Base-by-base conservation (phyloP, 495 filamentous ascomycete genomes). In the Neurospora sp. region DNA sequence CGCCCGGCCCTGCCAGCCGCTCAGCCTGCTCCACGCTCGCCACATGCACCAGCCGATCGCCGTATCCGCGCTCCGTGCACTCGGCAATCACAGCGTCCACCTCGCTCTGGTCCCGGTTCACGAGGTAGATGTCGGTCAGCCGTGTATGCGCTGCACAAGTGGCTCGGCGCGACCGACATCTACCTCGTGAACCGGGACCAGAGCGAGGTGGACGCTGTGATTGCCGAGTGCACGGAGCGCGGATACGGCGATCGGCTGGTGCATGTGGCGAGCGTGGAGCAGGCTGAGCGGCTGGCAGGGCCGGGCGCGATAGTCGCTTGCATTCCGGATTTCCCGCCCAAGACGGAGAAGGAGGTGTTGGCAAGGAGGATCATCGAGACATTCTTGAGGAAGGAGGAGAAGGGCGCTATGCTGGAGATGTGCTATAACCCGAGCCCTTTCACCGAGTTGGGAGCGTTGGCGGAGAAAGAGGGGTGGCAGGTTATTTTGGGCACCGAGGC, bases 351-450 rank as follows among this genome's bases (percentile, higher is more conserved):
- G 66, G 91, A 94, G 84, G 83, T 85, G 66, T 75, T 79, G 38
- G 84, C 88, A 66, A 82, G 91, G 16, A 78, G 79, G 14, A 85
- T 91, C 16, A 81, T 88, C n/a, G 83, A 89, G 80, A 81, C 83
- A 16, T 84, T 93, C 76, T 76, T 91, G 61, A 40, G 77, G 70
- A 80, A 82, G 82, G 79, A 84, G 70, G 40, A 72, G 12, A 89
- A 91, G 83, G 91, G 91, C 11, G 87, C 87, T 9, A 88, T 94
- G 44, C 79, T 93, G 74, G 91, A 94, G 82, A 93, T 94, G 91
- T 92, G 91, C 83, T 93, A 94, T 78, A 90, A 92, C 77, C 91
- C 91, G 1, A 81, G 83, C 48, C 90, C 90, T 0, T 88, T 87
- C 80, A 94, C 91, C 0, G 85, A 85, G 74, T 87, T 93, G 70